Conservation (phyloP, 768 basidiomycete species). For the Daedalea quercina region DNA sequence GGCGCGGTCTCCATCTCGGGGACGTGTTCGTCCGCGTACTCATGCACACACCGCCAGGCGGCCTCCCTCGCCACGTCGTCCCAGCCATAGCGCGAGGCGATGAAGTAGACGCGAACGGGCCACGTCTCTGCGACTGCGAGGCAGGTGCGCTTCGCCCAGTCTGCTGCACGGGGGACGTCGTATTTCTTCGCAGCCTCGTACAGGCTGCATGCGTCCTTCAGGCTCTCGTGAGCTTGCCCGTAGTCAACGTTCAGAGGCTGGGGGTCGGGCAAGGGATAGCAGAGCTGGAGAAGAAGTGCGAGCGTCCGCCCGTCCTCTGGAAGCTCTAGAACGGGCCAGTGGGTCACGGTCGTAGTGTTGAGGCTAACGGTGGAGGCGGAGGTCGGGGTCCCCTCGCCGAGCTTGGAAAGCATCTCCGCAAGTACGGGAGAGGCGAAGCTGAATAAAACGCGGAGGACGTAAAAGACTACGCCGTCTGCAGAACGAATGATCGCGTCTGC, state of each 20-base stretch:
- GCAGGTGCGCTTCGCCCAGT: neutral
- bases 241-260: too few relatives aligned
- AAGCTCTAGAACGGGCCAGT: neutral
- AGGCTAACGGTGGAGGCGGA: too few relatives aligned
- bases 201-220: neutral
- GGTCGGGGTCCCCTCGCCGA: too few relatives aligned
- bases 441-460: constrained; percentile 19
- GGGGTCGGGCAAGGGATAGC: neutral
- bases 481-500: constrained; percentile 23
- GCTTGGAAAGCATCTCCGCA: neutral
- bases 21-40: neutral
- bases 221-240: too few relatives aligned
- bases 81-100: neutral
- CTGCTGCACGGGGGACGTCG: neutral
- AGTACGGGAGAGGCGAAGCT: constrained; percentile 24
- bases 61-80: neutral
- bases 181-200: neutral
- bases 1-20: neutral
- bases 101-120: neutral
- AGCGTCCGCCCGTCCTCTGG: neutral
- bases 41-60: neutral
- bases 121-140: neutral
- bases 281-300: neutral
- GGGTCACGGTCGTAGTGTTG: too few relatives aligned
- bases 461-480: constrained; percentile 19